These are phyloP conservation scores for Catunica adiposa DNA, from an alignment of 2,329 filamentous ascomycete species.

Conservation along the genomic window DNA sequence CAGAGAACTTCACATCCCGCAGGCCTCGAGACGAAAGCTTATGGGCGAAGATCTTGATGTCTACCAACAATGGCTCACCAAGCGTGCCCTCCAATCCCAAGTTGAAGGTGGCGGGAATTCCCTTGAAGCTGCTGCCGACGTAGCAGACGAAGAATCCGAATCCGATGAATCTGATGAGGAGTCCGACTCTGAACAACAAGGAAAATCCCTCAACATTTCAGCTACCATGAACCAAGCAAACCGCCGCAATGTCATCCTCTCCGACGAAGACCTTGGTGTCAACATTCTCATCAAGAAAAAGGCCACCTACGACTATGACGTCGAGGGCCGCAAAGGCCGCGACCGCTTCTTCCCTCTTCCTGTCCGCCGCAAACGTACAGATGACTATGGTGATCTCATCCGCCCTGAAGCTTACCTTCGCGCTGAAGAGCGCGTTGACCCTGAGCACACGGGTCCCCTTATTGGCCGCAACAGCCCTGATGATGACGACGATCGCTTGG, in stretches of 20 bases:
- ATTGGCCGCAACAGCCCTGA: constrained; percentile 21
- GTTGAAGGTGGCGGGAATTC: constrained; percentile 52
- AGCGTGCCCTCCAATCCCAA: constrained; percentile 72
- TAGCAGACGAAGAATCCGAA: constrained; percentile 69
- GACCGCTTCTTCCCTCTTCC: constrained; percentile 86
- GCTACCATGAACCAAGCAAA: constrained; percentile 69
- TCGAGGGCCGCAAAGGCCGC: constrained; percentile 76
- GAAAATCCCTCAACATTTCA: constrained; percentile 77
- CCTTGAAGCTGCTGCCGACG: constrained; percentile 54
- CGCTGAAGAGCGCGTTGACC: constrained; percentile 75
- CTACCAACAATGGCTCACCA: constrained; percentile 86
- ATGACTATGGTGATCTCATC: constrained; percentile 90
- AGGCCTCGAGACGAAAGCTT: constrained; percentile 47
- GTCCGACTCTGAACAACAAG: constrained; percentile 78
- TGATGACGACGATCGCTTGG: constrained; percentile 45
- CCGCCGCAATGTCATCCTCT: constrained; percentile 71
- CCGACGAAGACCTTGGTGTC: constrained; percentile 79
- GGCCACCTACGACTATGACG: constrained; percentile 83
- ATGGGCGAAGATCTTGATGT: constrained; percentile 59
- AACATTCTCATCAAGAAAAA: constrained; percentile 81
- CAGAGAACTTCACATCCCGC: constrained; percentile 41
- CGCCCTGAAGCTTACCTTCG: constrained; percentile 84
- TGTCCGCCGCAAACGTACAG: constrained; percentile 58
- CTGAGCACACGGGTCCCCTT: constrained; percentile 25
- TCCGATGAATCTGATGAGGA: constrained; percentile 77